Percentiles rank a stretch among this genome's conserved stretches.
Evolutionary conservation across 148 eudicot species (phyloP).

Genomic region (Linanthus parryae): DNA sequence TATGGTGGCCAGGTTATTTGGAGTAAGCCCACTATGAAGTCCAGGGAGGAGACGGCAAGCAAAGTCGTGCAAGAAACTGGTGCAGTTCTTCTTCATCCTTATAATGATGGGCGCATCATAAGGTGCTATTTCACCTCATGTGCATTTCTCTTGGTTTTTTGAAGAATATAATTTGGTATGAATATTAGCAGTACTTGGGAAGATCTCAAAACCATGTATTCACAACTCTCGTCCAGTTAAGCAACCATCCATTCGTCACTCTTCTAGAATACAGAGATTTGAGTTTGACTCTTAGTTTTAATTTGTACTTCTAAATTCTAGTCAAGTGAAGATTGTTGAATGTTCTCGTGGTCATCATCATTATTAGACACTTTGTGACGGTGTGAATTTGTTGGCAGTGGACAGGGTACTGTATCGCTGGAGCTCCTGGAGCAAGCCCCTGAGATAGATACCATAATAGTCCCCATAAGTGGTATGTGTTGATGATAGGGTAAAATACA

Average conservation of each 20-base stretch:
- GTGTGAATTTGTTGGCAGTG: no score
- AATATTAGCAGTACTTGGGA: no score
- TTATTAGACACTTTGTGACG: no score
- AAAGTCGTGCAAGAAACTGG: conserved; percentile 77
- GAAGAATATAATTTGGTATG: background rate
- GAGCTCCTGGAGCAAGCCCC: conserved; percentile 92
- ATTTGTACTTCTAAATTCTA: no score
- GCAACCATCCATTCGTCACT: no score
- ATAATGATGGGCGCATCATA: conserved; percentile 75
- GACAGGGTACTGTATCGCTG: conserved; percentile 87
- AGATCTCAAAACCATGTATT: no score
- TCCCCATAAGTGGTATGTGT: conserved; percentile 82
- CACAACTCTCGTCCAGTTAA: no score
- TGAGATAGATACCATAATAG: conserved; percentile 74
- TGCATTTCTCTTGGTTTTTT: background rate
- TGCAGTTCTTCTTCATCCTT: conserved; percentile 88
- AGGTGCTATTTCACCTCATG: conserved; percentile 32
- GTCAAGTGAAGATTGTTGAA: no score
- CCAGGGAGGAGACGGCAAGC: conserved; percentile 63
- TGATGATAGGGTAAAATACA: no score
- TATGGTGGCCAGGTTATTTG: conserved; percentile 83
- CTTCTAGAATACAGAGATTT: no score
- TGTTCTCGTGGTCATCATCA: no score
- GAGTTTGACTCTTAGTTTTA: no score
- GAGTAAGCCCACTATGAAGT: conserved; percentile 75